Base-by-base conservation (phyloP, 2,329 filamentous ascomycete genomes). In the Botrytis aclada region DNA sequence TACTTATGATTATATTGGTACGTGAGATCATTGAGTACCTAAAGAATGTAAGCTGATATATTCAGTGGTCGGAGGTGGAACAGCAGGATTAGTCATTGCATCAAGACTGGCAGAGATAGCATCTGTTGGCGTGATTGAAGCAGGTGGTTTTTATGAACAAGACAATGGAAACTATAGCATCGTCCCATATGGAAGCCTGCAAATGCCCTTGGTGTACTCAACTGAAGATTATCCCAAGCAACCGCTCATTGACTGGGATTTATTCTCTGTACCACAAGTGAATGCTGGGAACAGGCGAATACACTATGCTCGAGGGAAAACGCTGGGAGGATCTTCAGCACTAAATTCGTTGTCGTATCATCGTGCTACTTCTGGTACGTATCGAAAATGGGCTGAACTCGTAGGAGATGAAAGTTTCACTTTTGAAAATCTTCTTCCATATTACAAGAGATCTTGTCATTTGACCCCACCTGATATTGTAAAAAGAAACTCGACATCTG, bases 341-440 rank as follows among this genome's bases (percentile, higher is more conserved):
- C n/a, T 64, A 8, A 71, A 71, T 65, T 5, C 45, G 12, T 22
- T 71, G n/a, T 47, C 70, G 8, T 71, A 71, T 18, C 47, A 71
- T 43, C 60, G 60, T 14, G 63, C 69, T 12, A 76, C 75, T 25
- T 54, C 41, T 16, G 75, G 71, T 4, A 62, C 72, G 2, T 83
- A 34, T 75, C 81, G 86, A n/a, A 80, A 82, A 60, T 87, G 85
- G 86, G 84, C 81, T 5, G 77, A 81, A 47, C 75, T 81, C 8
- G 80, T 82, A 0, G 81, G 80, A 5, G 85, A 87, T 69, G 67
- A 82, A 0, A 78, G 80, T 1, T 88, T 86, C 81, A 83, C 82
- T 74, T 86, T 85, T 71, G 78, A 84, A 6, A 82, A 82, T 18
- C 81, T 87, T 51, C 80, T 84, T 29, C 84, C 83, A 1, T 88